A percentile compares a stretch with the other conserved stretches of the same genome.
Evolutionary conservation across 1,139 yeast genomes (phyloP).

Genomic region (Geotrichum siamense): DNA sequence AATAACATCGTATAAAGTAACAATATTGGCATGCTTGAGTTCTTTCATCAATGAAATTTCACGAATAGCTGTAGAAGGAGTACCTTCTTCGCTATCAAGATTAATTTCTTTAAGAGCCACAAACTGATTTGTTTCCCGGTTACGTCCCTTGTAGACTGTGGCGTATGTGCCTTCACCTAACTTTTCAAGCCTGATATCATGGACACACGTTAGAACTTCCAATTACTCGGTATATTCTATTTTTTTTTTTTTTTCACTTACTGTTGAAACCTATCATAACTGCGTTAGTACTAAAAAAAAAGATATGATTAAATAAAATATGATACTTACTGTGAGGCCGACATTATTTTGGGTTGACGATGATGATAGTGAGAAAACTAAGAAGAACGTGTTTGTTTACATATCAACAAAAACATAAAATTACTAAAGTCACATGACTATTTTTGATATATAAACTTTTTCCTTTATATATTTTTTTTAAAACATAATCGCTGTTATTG

Average conservation of each 20-base stretch:
- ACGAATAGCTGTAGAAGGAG: constrained; percentile 95
- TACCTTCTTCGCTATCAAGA: constrained; percentile 93
- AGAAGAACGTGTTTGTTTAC: too few species aligned
- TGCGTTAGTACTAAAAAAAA: background rate
- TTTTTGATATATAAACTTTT: too few species aligned
- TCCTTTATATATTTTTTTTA: too few species aligned
- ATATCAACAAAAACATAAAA: too few species aligned
- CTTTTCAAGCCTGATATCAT: constrained; percentile 75
- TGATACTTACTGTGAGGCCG: constrained; percentile 22
- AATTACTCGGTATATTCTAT: background rate
- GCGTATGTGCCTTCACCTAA: constrained; percentile 98
- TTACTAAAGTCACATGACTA: too few species aligned
- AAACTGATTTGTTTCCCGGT: constrained; percentile 81
- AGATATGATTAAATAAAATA: background rate
- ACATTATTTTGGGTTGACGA: too few species aligned
- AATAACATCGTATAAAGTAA: constrained; percentile 86
- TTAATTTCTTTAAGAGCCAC: constrained; percentile 94
- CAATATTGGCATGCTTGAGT: constrained; percentile 87
- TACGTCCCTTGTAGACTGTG: constrained; percentile 92
- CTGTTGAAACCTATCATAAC: constrained; percentile 25
- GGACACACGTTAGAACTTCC: background rate
- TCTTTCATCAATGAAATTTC: constrained; percentile 97
- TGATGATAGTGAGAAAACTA: too few species aligned
- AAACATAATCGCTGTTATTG: too few species aligned
- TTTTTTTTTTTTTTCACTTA: constrained; percentile 14